Base-by-base conservation (phyloP, 2,329 filamentous ascomycete species). In the Fusarium tjaetaba region DNA sequence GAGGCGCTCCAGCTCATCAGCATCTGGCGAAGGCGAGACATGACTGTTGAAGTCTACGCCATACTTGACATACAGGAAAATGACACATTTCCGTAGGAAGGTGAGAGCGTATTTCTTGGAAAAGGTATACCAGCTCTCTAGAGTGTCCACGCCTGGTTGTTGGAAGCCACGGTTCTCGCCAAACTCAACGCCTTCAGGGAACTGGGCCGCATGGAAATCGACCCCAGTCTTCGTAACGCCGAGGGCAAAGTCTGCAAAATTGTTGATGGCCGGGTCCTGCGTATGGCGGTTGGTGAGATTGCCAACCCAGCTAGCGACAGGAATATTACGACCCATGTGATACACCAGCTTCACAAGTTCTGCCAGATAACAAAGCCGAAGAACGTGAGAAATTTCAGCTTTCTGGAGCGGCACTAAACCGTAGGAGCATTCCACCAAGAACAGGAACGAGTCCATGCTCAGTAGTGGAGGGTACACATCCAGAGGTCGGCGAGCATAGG, bases 301-400 rank as follows among this genome's bases (percentile, higher is more conserved):
- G 32, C 84, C 82, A 16, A 88, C 78, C 86, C 87, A 91, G 60
- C 81, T 83, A 11, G 84, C 81, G 7, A 83, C 79, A 0, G 88
- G 84, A 52, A 90, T 86, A 77, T 89, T 89, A 55, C 85, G 86
- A 30, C 86, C 85, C 80, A 90, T 86, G 76, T 89, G 86, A 70
- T 86, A 87, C 22, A 94, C 88, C 11, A 95, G 91, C 83, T 97
- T 97, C 68, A 97, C 90, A 65, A 99, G 90, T 82, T 99, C 96
- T 6, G 94, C 94, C 62, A 97, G 87, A 79, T 97, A 98, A 83
- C 95, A 98, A 51, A 98, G 85, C 42, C 93, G 91, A 56, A 98
- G 83, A 58, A 98, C 82, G 80, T 97, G 93, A 45, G 92, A 89
- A 46, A 97, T 90, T 62, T 97, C 93, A 43, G 94, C 87, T 45